Percentiles rank a stretch among this genome's conserved stretches.
Conservation (phyloP, 2,329 filamentous ascomycete genomes). For the Paramyrothecium sp. region DNA sequence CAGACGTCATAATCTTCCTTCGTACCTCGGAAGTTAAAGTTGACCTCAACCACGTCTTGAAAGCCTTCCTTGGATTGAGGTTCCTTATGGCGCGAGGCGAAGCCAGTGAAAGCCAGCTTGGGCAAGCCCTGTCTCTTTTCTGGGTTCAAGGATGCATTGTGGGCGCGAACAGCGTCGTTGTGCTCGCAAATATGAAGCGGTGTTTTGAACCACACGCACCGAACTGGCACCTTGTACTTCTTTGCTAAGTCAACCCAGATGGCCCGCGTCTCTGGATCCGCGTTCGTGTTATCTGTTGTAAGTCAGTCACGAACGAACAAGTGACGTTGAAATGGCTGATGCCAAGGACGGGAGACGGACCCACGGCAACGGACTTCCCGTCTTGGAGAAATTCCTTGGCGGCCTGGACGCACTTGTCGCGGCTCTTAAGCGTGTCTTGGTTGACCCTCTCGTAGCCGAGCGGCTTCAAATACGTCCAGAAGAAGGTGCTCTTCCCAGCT, state of each 20-base stretch:
- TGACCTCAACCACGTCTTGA: constrained; percentile 70
- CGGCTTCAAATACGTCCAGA: constrained; percentile 73
- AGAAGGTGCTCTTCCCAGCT: constrained; percentile 90
- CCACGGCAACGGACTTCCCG: constrained; percentile 71
- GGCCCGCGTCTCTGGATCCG: constrained; percentile 72
- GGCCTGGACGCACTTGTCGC: constrained; percentile 68
- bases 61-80: constrained; percentile 79
- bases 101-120: constrained; percentile 76
- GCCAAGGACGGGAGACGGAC: constrained; percentile 47
- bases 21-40: constrained; percentile 73
- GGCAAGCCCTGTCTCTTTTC: constrained; percentile 75
- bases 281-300: constrained; percentile 86
- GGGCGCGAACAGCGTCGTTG: constrained; percentile 80
- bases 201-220: constrained; percentile 83
- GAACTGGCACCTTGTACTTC: constrained; percentile 69
- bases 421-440: constrained; percentile 81
- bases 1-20: constrained; percentile 69
- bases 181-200: constrained; percentile 71
- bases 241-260: constrained; percentile 76
- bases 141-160: constrained; percentile 74
- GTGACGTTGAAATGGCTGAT: background rate
- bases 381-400: constrained; percentile 64
- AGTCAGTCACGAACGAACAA: constrained; percentile 9
- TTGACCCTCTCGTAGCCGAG: constrained; percentile 84
- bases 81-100: constrained; percentile 68